Evolutionary conservation across 2,329 filamentous ascomycete species (phyloP).

Genomic region (Alternaria brassicicola): DNA sequence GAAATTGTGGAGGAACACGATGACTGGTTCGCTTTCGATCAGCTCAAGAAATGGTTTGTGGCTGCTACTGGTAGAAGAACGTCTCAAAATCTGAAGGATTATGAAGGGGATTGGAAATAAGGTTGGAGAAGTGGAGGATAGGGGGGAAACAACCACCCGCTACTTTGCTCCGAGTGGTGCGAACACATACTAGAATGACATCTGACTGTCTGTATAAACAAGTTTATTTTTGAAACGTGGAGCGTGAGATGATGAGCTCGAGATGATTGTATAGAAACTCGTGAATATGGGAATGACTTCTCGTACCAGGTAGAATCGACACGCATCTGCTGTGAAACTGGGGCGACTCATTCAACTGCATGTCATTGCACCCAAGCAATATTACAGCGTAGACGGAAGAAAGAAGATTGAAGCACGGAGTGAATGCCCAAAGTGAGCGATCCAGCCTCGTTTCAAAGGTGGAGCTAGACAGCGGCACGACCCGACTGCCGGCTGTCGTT

Average conservation of each 20-base stretch:
- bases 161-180: not conserved
- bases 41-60: not conserved
- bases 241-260: not conserved
- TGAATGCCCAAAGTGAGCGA: not conserved
- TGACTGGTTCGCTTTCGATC: constrained; percentile 8
- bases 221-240: not conserved
- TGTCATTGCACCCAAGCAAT: not conserved
- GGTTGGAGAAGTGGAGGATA: not conserved
- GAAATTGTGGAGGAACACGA: constrained; percentile 1
- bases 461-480: constrained; percentile 18
- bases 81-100: not conserved
- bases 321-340: too few species aligned
- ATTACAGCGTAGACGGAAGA: not conserved
- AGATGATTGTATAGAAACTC: not conserved
- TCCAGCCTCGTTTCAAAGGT: constrained; percentile 6
- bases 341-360: too few species aligned
- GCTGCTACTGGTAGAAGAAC: not conserved
- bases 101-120: not conserved
- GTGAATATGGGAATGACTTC: too few species aligned
- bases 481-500: constrained; percentile 6
- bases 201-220: not conserved
- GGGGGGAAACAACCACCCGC: not conserved
- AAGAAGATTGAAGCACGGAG: not conserved
- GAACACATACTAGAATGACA: not conserved
- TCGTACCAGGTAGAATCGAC: not conserved